These are phyloP conservation scores for Serendipita sp. DNA, from an alignment of 768 basidiomycete genomes.

Conservation along the genomic window DNA sequence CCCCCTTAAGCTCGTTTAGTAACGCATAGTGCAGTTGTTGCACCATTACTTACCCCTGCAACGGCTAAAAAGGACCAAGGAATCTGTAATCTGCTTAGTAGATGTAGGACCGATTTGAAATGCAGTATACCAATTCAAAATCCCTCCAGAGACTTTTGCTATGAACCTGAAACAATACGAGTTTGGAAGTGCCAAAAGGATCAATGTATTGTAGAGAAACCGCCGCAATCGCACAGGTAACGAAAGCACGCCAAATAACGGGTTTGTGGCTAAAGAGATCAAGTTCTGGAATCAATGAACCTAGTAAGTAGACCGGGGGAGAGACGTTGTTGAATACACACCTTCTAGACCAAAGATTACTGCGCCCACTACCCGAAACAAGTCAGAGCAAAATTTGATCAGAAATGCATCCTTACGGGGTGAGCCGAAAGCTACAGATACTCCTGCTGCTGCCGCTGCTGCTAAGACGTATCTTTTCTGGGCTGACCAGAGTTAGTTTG, in stretches of 20 bases:
- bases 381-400: not conserved
- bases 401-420: conserved; percentile 23
- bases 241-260: conserved; percentile 77
- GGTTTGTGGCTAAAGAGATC: conserved; percentile 9
- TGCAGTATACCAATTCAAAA: conserved; percentile 44
- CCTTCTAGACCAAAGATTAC: conserved; percentile 75
- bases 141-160: conserved; percentile 46
- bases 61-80: conserved; percentile 54
- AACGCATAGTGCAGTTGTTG: not conserved
- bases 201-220: conserved; percentile 71
- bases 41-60: conserved; percentile 31
- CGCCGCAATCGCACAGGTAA: conserved; percentile 74
- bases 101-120: not conserved
- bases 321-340: conserved; percentile 9
- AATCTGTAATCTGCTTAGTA: conserved; percentile 26
- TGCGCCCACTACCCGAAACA: conserved; percentile 39
- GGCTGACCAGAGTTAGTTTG: conserved; percentile 23
- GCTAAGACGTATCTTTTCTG: conserved; percentile 70
- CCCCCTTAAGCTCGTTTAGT: conserved; percentile 27
- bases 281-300: conserved; percentile 7
- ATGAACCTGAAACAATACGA: conserved; percentile 59
- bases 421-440: conserved; percentile 78
- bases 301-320: not conserved
- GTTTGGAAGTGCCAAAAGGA: conserved; percentile 71
- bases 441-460: conserved; percentile 72